A percentile compares a stretch with the other conserved stretches of the same genome.
Conservation (phyloP, 2,329 filamentous ascomycete species). For the Dichotomopilus funicola region DNA sequence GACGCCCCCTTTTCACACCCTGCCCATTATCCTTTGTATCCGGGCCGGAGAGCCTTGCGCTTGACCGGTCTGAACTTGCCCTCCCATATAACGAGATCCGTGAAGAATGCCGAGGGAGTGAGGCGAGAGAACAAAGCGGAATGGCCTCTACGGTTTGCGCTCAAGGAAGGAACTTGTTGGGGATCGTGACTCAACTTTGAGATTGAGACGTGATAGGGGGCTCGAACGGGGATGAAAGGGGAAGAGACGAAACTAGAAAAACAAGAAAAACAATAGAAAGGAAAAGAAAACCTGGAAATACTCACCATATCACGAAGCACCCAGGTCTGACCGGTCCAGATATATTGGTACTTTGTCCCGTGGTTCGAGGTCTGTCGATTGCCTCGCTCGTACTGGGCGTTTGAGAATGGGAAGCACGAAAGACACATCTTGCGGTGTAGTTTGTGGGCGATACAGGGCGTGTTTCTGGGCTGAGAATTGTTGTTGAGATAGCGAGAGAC, state of each 20-base stretch:
- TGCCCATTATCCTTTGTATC: no score
- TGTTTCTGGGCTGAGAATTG: background rate
- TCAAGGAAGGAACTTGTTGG: no score
- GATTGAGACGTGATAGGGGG: background rate
- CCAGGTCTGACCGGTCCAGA: constrained; percentile 36
- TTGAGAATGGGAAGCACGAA: constrained; percentile 45
- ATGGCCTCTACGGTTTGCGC: no score
- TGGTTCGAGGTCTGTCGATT: constrained; percentile 27
- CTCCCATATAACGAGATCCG: no score
- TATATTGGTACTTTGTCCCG: constrained; percentile 29
- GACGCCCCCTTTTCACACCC: no score
- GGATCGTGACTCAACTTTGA: no score
- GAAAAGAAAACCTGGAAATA: background rate
- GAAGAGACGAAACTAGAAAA: background rate
- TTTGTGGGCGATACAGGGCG: background rate
- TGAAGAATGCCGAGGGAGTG: no score
- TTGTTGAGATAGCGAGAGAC: background rate
- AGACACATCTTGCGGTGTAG: constrained; percentile 40
- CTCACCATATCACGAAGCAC: constrained; percentile 34
- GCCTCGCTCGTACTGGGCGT: constrained; percentile 41
- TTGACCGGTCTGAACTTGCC: no score
- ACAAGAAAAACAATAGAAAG: background rate
- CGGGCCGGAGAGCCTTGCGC: no score
- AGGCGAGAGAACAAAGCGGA: no score
- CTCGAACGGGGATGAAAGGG: background rate